These are phyloP conservation scores for Ophiostoma piceae DNA, from an alignment of 2,329 filamentous ascomycete genomes.

Conservation along the genomic window DNA sequence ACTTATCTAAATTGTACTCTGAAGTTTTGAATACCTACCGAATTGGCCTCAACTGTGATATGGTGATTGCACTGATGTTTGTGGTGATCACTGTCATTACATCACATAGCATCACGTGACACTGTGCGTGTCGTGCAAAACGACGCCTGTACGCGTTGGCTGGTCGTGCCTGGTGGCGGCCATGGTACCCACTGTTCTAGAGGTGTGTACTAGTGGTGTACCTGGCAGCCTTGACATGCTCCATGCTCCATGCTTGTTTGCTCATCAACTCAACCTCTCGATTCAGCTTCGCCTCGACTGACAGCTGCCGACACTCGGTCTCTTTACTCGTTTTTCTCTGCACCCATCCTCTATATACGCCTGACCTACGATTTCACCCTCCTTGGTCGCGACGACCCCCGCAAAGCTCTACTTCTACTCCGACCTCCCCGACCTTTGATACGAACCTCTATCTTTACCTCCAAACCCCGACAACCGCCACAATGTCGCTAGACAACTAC, in stretches of 20 bases:
- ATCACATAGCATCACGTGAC: constrained; percentile 16
- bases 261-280: not conserved
- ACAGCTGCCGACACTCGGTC: not conserved
- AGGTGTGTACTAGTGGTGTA: constrained; percentile 8
- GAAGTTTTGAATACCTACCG: not conserved
- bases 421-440: not conserved
- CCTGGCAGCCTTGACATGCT: constrained; percentile 13
- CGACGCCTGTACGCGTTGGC: constrained; percentile 18
- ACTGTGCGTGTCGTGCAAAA: not conserved
- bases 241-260: constrained; percentile 2
- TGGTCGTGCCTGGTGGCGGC: constrained; percentile 18
- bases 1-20: not conserved
- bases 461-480: not conserved
- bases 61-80: not conserved
- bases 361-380: not conserved
- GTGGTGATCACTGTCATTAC: not conserved
- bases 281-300: not conserved
- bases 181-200: constrained; percentile 6
- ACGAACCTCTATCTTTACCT: not conserved
- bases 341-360: not conserved
- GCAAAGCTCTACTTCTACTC: not conserved
- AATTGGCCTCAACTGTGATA: not conserved
- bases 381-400: constrained; percentile 12
- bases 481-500: constrained; percentile 98
- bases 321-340: not conserved